Conservation (phyloP, 2,329 filamentous ascomycete species). For the Corinectria fuckeliana region DNA sequence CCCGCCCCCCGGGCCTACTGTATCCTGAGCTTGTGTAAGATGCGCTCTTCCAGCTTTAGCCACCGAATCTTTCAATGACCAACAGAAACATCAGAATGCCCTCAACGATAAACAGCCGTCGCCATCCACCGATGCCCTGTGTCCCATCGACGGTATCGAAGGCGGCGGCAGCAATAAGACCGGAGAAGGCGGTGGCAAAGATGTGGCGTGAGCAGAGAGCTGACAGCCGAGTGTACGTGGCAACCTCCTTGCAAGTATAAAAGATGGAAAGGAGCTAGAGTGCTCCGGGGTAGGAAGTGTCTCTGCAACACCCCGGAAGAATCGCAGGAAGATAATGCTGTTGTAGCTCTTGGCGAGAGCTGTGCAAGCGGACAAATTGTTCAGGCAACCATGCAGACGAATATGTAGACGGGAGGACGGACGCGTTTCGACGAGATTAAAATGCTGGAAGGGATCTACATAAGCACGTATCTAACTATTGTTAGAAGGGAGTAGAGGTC, state of each 20-base stretch:
- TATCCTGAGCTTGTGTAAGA: conserved; percentile 45
- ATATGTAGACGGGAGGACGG: conserved; percentile 53
- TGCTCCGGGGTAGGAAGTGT: conserved; percentile 45
- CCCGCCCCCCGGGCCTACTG: conserved; percentile 44
- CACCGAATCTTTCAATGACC: conserved; percentile 44
- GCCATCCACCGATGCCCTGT: conserved; percentile 39
- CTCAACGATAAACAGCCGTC: conserved; percentile 45
- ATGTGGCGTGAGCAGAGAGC: conserved; percentile 51
- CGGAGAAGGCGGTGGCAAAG: conserved; percentile 47
- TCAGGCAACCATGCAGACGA: conserved; percentile 45
- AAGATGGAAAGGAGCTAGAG: conserved; percentile 55
- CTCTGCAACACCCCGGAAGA: conserved; percentile 49
- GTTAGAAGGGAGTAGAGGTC: not conserved
- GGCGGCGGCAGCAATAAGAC: conserved; percentile 52
- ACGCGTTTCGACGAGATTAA: conserved; percentile 45
- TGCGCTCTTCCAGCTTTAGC: conserved; percentile 47
- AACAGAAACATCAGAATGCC: conserved; percentile 38
- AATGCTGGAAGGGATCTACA: conserved; percentile 49
- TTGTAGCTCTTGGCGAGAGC: conserved; percentile 49
- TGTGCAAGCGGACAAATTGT: conserved; percentile 50
- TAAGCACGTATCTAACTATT: conserved; percentile 26
- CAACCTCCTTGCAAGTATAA: conserved; percentile 58
- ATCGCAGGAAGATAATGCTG: conserved; percentile 49
- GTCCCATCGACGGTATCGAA: conserved; percentile 43
- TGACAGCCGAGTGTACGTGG: conserved; percentile 47